Evolutionary conservation across 1,139 yeast genomes (phyloP).

Genomic region (Magnusiomyces sp.): DNA sequence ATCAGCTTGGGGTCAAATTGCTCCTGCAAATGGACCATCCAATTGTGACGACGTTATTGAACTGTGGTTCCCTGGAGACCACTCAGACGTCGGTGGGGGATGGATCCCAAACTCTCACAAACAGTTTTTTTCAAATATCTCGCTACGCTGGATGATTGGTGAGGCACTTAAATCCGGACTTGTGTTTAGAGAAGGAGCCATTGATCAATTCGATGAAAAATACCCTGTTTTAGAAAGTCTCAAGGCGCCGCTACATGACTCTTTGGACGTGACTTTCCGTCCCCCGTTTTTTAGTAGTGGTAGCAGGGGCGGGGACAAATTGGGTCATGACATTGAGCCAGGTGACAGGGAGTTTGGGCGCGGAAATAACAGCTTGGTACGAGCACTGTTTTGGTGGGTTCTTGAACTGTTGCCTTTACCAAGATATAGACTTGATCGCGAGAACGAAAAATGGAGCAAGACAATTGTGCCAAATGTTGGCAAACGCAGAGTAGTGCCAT

Average conservation of each 20-base stretch:
- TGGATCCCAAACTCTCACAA: slow-evolving; percentile 40
- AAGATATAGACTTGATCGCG: slow-evolving; percentile 38
- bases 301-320: slow-evolving; percentile 3
- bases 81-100: slow-evolving; percentile 61
- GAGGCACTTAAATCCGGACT: slow-evolving; percentile 47
- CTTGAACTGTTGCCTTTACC: slow-evolving; percentile 53
- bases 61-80: slow-evolving; percentile 60
- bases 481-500: slow-evolving; percentile 41
- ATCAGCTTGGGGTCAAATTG: slow-evolving; percentile 5
- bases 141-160: slow-evolving; percentile 52
- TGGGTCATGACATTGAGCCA: slow-evolving; percentile 21
- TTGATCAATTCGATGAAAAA: slow-evolving; percentile 35
- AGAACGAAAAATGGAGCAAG: slow-evolving; percentile 41
- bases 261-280: slow-evolving; percentile 7
- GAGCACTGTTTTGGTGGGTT: slow-evolving; percentile 43
- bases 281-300: neutral
- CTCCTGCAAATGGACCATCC: neutral
- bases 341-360: slow-evolving; percentile 1
- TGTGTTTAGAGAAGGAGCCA: slow-evolving; percentile 35
- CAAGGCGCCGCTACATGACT: slow-evolving; percentile 16
- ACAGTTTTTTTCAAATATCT: slow-evolving; percentile 37
- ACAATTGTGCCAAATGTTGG: slow-evolving; percentile 49
- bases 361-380: neutral
- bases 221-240: slow-evolving; percentile 32
- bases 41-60: slow-evolving; percentile 38